These are phyloP conservation scores for Coriolopsis trogii DNA, from an alignment of 1,284 basidiomycete species.

Conservation along the genomic window DNA sequence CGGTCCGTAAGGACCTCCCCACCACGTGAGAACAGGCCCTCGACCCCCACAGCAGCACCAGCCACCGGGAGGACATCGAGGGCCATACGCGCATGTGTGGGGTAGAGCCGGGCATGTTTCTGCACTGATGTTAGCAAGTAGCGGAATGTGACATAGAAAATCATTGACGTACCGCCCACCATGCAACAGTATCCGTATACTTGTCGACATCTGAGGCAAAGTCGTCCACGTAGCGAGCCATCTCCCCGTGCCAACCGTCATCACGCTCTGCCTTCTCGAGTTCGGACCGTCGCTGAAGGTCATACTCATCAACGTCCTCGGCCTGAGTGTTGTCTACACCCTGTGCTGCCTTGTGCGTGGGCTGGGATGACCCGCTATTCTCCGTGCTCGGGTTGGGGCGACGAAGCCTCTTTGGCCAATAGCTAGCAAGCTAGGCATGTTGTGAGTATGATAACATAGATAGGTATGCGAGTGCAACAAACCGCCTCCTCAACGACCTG, in stretches of 20 bases:
- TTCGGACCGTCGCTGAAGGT: neutral
- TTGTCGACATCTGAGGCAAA: neutral
- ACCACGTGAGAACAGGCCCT: slow-evolving; percentile 1
- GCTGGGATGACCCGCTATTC: too few relatives aligned
- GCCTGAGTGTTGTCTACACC: too few relatives aligned
- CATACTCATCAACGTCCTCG: neutral
- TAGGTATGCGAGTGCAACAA: too few relatives aligned
- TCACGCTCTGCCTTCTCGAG: neutral
- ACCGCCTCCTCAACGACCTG: slow-evolving; percentile 15
- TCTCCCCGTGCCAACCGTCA: slow-evolving; percentile 1
- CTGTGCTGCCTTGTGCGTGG: too few relatives aligned
- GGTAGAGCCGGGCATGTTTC: neutral
- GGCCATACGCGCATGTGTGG: slow-evolving; percentile 1
- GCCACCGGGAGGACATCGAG: slow-evolving; percentile 1
- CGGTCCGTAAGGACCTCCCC: neutral
- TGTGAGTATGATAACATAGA: too few relatives aligned
- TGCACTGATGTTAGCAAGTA: neutral
- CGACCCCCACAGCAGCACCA: neutral
- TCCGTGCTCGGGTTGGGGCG: too few relatives aligned
- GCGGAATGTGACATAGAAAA: too few relatives aligned
- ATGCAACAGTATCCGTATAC: slow-evolving; percentile 5
- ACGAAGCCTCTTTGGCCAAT: neutral
- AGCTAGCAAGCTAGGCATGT: neutral
- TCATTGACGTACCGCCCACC: slow-evolving; percentile 8
- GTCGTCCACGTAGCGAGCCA: slow-evolving; percentile 6